These are phyloP conservation scores for Dunaliella primolecta DNA, from an alignment of 139 green algal genomes.

Conservation along the genomic window DNA sequence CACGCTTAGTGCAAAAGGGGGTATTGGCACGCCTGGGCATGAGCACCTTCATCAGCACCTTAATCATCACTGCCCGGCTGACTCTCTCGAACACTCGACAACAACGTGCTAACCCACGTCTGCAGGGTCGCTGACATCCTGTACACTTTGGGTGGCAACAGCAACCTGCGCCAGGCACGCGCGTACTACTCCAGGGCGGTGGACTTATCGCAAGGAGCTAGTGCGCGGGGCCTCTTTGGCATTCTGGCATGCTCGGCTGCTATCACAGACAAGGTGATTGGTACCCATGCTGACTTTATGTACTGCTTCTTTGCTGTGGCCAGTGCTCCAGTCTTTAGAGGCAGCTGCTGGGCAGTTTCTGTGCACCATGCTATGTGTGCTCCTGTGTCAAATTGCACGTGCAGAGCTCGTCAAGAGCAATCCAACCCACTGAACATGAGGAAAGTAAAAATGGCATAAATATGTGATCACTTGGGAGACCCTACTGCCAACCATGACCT, in stretches of 20 bases:
- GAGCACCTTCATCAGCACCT: too few species aligned
- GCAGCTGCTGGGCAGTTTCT: neutral
- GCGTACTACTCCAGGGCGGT: constrained; percentile 76
- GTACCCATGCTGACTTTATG: too few species aligned
- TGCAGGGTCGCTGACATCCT: constrained; percentile 69
- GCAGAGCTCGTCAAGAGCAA: neutral
- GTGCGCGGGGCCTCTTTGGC: constrained; percentile 39
- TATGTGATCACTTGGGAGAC: too few species aligned
- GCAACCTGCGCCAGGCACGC: constrained; percentile 44
- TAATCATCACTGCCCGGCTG: too few species aligned
- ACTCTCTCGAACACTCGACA: too few species aligned
- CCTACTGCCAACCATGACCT: too few species aligned
- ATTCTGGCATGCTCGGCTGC: constrained; percentile 39
- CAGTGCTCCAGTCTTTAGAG: neutral
- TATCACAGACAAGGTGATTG: constrained; percentile 50
- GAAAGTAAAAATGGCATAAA: too few species aligned
- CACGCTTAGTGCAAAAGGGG: too few species aligned
- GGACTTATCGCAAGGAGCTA: constrained; percentile 49
- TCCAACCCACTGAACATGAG: too few species aligned
- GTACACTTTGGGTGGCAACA: constrained; percentile 55
- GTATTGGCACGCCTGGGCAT: too few species aligned
- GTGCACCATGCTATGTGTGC: too few species aligned
- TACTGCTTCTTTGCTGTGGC: neutral
- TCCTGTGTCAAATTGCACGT: neutral
- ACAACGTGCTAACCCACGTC: too few species aligned